phyloP scores from a whole-genome alignment of 257 asterid genomes.

The Nicotiana otophora region DNA sequence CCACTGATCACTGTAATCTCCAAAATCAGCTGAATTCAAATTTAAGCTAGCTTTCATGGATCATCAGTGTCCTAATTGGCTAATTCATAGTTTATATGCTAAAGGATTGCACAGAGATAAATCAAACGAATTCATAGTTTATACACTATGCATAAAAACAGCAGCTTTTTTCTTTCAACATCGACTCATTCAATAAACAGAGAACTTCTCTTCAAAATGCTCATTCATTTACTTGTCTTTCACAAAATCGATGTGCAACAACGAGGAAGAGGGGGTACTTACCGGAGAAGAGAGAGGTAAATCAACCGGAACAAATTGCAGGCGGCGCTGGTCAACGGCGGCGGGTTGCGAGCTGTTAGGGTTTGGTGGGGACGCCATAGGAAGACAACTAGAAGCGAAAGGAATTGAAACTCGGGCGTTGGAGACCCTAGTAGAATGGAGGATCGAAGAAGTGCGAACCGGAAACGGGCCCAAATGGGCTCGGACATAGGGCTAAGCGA shows the following conservation, averaged over 20 bases:
- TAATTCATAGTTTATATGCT: too few relatives aligned
- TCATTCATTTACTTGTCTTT: neutral
- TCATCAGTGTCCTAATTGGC: neutral
- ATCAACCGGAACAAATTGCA: constrained; percentile 3
- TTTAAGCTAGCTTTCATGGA: neutral
- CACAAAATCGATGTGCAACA: neutral
- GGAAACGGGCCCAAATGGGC: constrained; percentile 22
- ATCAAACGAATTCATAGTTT: neutral
- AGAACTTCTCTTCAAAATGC: neutral
- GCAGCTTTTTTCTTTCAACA: neutral
- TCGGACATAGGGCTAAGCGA: constrained; percentile 3
- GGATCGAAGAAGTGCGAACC: neutral
- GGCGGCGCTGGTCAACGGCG: constrained; percentile 15
- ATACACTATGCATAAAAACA: neutral
- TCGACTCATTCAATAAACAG: neutral
- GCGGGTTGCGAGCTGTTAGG: constrained; percentile 4
- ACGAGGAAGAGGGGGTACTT: constrained; percentile 1
- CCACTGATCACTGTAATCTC: neutral
- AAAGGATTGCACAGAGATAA: neutral
- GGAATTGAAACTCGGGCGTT: neutral
- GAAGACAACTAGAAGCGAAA: neutral
- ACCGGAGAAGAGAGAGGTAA: constrained; percentile 14
- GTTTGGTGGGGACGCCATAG: constrained; percentile 12
- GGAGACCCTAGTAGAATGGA: constrained; percentile 6
- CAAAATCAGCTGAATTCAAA: neutral